Conservation (phyloP, 345 rosid species). For the Psidium guajava region DNA sequence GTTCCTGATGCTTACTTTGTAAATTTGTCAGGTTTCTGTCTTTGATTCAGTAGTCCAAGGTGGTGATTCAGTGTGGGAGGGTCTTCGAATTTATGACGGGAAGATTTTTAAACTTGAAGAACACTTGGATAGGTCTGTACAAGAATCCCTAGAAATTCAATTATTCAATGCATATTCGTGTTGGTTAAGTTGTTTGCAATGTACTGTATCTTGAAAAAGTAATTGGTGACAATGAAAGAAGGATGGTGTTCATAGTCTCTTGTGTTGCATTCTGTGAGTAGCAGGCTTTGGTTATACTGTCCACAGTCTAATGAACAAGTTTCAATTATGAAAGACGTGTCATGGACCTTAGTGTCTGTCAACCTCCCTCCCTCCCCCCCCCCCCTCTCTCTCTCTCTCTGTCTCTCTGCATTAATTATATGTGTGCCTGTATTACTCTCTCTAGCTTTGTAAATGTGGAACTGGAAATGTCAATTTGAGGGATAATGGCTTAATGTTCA, state of each 20-base stretch:
- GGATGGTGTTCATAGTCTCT: neutral
- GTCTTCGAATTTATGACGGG: slow-evolving; percentile 62
- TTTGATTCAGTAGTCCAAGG: slow-evolving; percentile 94
- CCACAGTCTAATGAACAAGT: neutral
- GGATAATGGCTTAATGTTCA: neutral
- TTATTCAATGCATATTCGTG: neutral
- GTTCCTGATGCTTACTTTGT: slow-evolving; percentile 3
- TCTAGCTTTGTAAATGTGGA: no score
- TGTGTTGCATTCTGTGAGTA: neutral
- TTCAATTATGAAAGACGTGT: neutral
- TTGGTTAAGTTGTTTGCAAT: neutral
- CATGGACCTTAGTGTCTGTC: neutral
- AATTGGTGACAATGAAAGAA: neutral
- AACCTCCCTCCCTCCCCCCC: neutral
- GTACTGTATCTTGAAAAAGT: neutral
- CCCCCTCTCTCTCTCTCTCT: neutral
- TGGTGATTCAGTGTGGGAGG: slow-evolving; percentile 95
- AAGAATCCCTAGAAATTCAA: neutral
- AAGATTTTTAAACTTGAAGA: slow-evolving; percentile 83
- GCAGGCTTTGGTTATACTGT: neutral
- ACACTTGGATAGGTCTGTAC: slow-evolving; percentile 63
- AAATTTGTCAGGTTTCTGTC: slow-evolving; percentile 55
- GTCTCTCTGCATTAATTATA: neutral
- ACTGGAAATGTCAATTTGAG: neutral
- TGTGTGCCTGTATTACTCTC: neutral